Base-by-base conservation (phyloP, 805 yeast species). In the Candida sonorensis region DNA sequence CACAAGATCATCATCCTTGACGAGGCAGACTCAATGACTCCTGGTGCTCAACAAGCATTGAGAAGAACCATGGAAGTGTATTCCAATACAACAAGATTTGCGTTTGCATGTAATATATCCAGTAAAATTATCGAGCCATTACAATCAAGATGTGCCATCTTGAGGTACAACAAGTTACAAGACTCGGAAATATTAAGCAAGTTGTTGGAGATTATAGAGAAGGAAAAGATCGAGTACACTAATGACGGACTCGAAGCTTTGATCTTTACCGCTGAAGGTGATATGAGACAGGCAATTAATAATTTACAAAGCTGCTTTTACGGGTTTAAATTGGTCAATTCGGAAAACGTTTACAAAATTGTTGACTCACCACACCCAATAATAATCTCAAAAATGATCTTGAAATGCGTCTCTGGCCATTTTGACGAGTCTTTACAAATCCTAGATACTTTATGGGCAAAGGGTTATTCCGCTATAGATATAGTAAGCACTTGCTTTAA, bases 331-430 rank as follows among this genome's bases (percentile, higher is more conserved):
- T 69, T 83, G 34, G 96, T 92, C n/a, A 83, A 77, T 50, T 86
- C 86, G 29, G 86, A 83, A 25, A 90, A 88, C 48, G 98, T 92
- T 12, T 92, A 87, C 68, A 85, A 82, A 53, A 84, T 92, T 37
- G 97, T 92, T 3, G 98, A 92, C 55, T 81, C 87, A 33, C 98
- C 98, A 3, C 97, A 92, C 59, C 98, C 98, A 0, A 57, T 87
- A 30, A 77, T 84, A 5, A 80, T 92, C 23, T 75, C 75, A 45
- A 76, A 76, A 45, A 78, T 82, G 77, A 59, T 83, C 24, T 55
- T 82, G 31, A 27, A 41, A 5, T 41, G 51, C 4, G 26, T 40
- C 8, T 35, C 39, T 4, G 47, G 50, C 2, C 39, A 45, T 3
- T 69, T 86, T 19, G 94, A 87, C 36, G 72, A 64, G 4, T 78